phyloP scores from a whole-genome alignment of 108 stramenopile genomes.

The Cyclotella sp. region DNA sequence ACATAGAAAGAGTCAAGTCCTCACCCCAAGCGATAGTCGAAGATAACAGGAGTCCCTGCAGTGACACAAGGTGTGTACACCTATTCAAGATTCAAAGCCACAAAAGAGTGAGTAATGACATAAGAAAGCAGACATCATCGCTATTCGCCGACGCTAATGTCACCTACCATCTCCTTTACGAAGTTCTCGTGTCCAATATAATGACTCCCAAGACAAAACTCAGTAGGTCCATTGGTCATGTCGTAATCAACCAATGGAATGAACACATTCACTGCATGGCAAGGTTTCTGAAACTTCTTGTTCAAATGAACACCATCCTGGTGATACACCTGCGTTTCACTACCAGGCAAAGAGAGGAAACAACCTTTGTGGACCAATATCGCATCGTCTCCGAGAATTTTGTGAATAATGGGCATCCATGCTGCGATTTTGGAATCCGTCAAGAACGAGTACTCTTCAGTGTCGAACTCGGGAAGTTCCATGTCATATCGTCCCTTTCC shows the following conservation, averaged over 20 bases:
- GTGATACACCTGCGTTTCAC: constrained; percentile 80
- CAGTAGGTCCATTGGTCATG: constrained; percentile 80
- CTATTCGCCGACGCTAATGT: neutral
- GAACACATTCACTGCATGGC: constrained; percentile 92
- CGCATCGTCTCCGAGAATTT: constrained; percentile 81
- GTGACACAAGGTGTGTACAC: constrained; percentile 66
- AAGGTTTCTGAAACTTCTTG: constrained; percentile 73
- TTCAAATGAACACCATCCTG: constrained; percentile 91
- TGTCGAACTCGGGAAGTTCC: constrained; percentile 78
- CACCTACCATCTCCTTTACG: constrained; percentile 57
- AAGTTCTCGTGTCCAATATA: constrained; percentile 80
- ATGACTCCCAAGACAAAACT: constrained; percentile 88
- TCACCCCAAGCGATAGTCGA: constrained; percentile 87
- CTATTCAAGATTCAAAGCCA: neutral
- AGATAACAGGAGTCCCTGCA: constrained; percentile 82
- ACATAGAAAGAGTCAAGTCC: neutral
- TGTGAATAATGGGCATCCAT: constrained; percentile 87
- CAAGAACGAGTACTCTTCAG: constrained; percentile 64
- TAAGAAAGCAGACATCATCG: neutral
- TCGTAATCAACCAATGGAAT: constrained; percentile 84
- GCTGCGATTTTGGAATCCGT: constrained; percentile 70
- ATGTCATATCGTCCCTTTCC: constrained; percentile 89
- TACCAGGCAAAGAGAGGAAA: constrained; percentile 81
- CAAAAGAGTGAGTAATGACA: neutral
- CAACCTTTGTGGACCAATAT: constrained; percentile 84